Percentiles rank a stretch among this genome's conserved stretches.
Evolutionary conservation across 2,329 filamentous ascomycete species (phyloP).

Genomic region (Leptoxyphium fumago): DNA sequence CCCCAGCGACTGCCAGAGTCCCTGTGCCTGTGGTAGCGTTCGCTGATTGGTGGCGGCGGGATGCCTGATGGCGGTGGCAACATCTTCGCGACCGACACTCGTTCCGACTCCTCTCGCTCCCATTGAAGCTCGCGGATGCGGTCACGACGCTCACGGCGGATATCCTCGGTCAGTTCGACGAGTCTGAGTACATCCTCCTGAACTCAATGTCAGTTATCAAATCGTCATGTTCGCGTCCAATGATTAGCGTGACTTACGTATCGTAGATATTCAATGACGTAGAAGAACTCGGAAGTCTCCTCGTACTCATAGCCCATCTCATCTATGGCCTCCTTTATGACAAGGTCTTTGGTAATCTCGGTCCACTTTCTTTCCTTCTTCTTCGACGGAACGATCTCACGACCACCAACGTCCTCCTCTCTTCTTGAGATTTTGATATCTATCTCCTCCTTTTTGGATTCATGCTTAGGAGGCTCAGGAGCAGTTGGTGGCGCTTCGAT

Average conservation of each 20-base stretch:
- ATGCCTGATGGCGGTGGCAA: slow-evolving; percentile 23
- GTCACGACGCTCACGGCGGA: slow-evolving; percentile 50
- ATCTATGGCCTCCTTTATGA: slow-evolving; percentile 75
- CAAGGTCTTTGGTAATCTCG: slow-evolving; percentile 87
- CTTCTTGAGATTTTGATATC: slow-evolving; percentile 32
- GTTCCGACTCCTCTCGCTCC: slow-evolving; percentile 41
- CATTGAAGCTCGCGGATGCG: slow-evolving; percentile 47
- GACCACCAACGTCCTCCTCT: slow-evolving; percentile 28
- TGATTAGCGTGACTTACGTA: slow-evolving; percentile 49
- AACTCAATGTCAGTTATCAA: not conserved
- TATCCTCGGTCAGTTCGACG: slow-evolving; percentile 68
- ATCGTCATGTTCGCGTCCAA: not conserved
- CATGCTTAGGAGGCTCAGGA: slow-evolving; percentile 9
- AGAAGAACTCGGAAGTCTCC: slow-evolving; percentile 79
- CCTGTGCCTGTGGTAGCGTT: not conserved
- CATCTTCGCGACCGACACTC: slow-evolving; percentile 27
- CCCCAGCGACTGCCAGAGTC: slow-evolving; percentile 29
- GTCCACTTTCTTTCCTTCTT: slow-evolving; percentile 60
- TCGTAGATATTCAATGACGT: slow-evolving; percentile 78
- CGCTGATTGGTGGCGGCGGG: slow-evolving; percentile 24
- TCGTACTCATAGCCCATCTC: slow-evolving; percentile 75
- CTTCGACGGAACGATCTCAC: slow-evolving; percentile 7
- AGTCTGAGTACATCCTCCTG: slow-evolving; percentile 80
- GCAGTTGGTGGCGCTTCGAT: slow-evolving; percentile 10
- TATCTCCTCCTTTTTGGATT: slow-evolving; percentile 9